Conservation (phyloP, 2,329 filamentous ascomycete species). For the Diaporthe sp. region DNA sequence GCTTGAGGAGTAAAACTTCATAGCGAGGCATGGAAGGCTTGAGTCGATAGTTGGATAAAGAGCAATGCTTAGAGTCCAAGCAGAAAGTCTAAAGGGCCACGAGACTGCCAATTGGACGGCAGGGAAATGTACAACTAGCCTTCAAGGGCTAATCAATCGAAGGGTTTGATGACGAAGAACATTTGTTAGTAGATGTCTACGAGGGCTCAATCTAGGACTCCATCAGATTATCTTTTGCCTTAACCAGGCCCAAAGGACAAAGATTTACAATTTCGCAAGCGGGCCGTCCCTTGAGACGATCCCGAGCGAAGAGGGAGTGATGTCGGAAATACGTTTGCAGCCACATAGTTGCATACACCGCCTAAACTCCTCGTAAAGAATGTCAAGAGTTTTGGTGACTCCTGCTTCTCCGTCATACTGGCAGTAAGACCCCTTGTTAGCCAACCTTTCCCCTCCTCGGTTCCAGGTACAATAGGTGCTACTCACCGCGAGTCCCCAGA, state of each 20-base stretch:
- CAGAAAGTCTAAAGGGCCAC: background rate
- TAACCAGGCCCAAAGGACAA: background rate
- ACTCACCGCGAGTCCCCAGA: conserved; percentile 54
- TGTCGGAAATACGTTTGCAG: background rate
- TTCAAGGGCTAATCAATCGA: too few relatives aligned
- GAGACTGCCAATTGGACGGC: background rate
- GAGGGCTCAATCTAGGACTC: too few relatives aligned
- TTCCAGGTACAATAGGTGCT: background rate
- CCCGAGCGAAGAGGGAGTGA: background rate
- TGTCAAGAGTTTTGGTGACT: background rate
- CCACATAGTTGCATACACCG: conserved; percentile 5
- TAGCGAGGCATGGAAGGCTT: background rate
- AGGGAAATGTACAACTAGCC: background rate
- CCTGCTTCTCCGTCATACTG: background rate
- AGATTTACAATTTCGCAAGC: background rate
- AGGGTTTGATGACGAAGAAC: too few relatives aligned
- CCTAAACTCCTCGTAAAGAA: background rate
- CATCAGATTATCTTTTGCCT: background rate
- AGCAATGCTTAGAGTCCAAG: background rate
- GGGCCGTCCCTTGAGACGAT: background rate
- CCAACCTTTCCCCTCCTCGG: background rate
- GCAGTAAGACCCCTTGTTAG: background rate
- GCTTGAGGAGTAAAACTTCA: background rate
- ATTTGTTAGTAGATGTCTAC: too few relatives aligned
- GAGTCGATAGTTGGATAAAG: background rate